These are phyloP conservation scores for Amborella trichopoda DNA, from an alignment of 164 flowering plant genomes.

Conservation along the genomic window DNA sequence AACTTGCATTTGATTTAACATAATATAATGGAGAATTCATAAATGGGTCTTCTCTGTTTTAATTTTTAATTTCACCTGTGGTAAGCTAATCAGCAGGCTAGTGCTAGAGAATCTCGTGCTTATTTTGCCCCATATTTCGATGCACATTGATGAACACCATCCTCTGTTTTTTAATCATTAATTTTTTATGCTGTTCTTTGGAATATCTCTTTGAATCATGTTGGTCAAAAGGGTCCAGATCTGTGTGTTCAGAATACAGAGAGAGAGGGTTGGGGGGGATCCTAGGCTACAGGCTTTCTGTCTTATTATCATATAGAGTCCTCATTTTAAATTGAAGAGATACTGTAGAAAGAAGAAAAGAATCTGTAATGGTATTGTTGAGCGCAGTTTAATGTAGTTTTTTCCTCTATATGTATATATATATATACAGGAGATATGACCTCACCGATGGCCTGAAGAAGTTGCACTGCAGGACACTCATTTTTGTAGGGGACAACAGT, in stretches of 20 bases:
- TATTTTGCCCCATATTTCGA: background rate
- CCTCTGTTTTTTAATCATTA: no score
- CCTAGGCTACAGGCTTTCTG: background rate
- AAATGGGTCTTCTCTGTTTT: background rate
- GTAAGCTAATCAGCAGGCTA: background rate
- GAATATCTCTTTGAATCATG: no score
- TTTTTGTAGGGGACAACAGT: slow-evolving; percentile 76
- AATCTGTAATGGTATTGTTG: background rate
- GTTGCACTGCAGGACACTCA: slow-evolving; percentile 53
- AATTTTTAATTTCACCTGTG: background rate
- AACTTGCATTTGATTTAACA: background rate
- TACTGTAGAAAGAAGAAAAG: background rate
- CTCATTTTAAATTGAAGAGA: background rate
- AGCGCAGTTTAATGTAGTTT: background rate
- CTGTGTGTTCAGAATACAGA: background rate
- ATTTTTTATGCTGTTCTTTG: no score
- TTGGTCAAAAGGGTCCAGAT: no score
- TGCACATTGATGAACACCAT: background rate
- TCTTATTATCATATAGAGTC: background rate
- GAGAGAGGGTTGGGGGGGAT: background rate
- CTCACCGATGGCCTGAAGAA: slow-evolving; percentile 48
- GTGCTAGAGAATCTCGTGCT: background rate
- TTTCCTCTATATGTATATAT: background rate
- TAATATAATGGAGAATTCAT: background rate
- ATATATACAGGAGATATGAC: slow-evolving; percentile 53